Percentiles rank a stretch among this genome's conserved stretches.
These are phyloP conservation scores for Leccinellum albellum DNA, from an alignment of 768 basidiomycete genomes.

Conservation along the genomic window DNA sequence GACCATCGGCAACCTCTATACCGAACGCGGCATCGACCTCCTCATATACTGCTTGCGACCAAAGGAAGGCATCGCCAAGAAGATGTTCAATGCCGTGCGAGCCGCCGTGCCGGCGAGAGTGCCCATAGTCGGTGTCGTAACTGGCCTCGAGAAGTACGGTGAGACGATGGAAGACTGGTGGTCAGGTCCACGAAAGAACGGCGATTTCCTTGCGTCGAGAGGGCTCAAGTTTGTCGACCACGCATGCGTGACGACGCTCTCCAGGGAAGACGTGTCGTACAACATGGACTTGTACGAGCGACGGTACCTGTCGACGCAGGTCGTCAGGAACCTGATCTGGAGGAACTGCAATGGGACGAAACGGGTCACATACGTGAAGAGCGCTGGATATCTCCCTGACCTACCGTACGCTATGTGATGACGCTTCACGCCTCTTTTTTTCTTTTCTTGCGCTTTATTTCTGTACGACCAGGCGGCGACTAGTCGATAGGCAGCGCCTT, in stretches of 20 bases:
- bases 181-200: slow-evolving; percentile 29
- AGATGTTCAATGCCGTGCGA: slow-evolving; percentile 23
- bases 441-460: background rate
- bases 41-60: slow-evolving; percentile 29
- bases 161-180: slow-evolving; percentile 33
- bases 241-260: slow-evolving; percentile 41
- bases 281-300: slow-evolving; percentile 32
- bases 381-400: slow-evolving; percentile 27
- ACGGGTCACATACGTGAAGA: slow-evolving; percentile 29
- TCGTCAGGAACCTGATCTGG: slow-evolving; percentile 25
- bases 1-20: slow-evolving; percentile 27
- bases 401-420: slow-evolving; percentile 14
- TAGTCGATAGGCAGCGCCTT: slow-evolving; percentile 17
- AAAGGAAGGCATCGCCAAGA: slow-evolving; percentile 28
- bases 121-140: slow-evolving; percentile 37
- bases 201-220: slow-evolving; percentile 29
- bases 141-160: slow-evolving; percentile 34
- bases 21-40: slow-evolving; percentile 30
- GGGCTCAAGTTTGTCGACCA: slow-evolving; percentile 37
- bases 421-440: background rate
- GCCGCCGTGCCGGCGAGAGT: slow-evolving; percentile 31
- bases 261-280: slow-evolving; percentile 29
- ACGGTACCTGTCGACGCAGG: slow-evolving; percentile 27
- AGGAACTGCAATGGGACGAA: slow-evolving; percentile 30
- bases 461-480: slow-evolving; percentile 15